Evolutionary conservation across 306 rosid species (phyloP), one percentile per base, ranked within the genome.

Genomic region (Phaseolus lunatus): DNA sequence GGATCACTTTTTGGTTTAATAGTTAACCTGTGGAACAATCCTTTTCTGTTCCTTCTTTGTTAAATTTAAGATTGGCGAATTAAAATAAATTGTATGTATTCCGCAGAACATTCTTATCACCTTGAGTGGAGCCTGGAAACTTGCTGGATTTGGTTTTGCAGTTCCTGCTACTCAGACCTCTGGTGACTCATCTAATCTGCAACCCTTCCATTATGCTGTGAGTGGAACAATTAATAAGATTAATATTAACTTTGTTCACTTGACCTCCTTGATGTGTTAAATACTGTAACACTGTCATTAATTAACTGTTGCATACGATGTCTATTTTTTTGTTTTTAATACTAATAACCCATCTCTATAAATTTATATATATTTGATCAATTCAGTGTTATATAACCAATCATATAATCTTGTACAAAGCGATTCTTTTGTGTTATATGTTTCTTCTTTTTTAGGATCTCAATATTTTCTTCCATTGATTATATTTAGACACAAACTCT

Each of bases 71-170:
- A 67, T 69, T 47, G 27, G 35, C 45, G 66, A 27, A 56, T 79
- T 26, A 31, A 80, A 64, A 79, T 23, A 23, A 59, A 56, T 70
- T 39, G 3, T 47, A 62, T 73, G 22, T 78, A 29, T 64, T 69
- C 29, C 84, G 80, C 96, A 96, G 99, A 96, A 92, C 91, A 85
- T 92, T 77, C 85, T 96, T 79, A 96, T 96, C 79, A 96, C 99
- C 65, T 83, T 89, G 84, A 91, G 93, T 84, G 99, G 99, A 86
- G 98, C 99, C 73, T 96, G 99, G 99, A 96, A 96, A 85, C 98
- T 96, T 37, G 91, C 91, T 62, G 99, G 99, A 75, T 96, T 96
- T 83, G 90, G 99, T 83, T 92, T 92, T 88, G 90, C 99, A 66
- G 84, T 88, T 68, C 80, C 98, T 76, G 76, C 89, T 57, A 89